These are phyloP conservation scores for Penicillium carneum DNA, from an alignment of 2,329 filamentous ascomycete species.

Conservation along the genomic window DNA sequence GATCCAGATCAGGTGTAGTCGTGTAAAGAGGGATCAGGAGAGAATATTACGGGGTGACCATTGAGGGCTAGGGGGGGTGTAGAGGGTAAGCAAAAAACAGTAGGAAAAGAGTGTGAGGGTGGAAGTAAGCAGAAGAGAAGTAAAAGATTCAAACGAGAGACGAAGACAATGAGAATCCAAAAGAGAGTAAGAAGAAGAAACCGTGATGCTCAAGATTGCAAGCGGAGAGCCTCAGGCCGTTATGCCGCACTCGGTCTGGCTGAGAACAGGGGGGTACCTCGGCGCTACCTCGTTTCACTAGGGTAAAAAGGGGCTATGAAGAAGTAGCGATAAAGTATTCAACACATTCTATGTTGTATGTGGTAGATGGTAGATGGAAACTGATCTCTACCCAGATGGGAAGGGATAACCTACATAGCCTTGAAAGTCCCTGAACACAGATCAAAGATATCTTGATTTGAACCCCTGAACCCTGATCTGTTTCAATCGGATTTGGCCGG, in stretches of 20 bases:
- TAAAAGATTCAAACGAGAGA: constrained; percentile 29
- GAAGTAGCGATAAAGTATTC: constrained; percentile 11
- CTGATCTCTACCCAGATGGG: constrained; percentile 12
- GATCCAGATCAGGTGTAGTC: constrained; percentile 34
- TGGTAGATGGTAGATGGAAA: neutral
- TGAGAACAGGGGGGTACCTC: constrained; percentile 31
- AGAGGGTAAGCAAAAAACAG: constrained; percentile 23
- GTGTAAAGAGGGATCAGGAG: constrained; percentile 32
- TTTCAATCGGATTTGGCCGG: constrained; percentile 21
- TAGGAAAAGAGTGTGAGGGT: constrained; percentile 21
- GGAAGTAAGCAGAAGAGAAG: constrained; percentile 23
- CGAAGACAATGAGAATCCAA: constrained; percentile 13
- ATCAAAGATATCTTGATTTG: neutral
- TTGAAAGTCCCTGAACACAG: constrained; percentile 4
- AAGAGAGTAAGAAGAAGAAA: constrained; percentile 14
- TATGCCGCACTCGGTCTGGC: constrained; percentile 34
- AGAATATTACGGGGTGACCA: constrained; percentile 17
- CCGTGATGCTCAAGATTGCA: constrained; percentile 24
- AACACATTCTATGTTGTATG: neutral
- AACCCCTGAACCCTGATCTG: constrained; percentile 13
- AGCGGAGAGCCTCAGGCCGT: constrained; percentile 35
- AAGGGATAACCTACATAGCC: constrained; percentile 23
- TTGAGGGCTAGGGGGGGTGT: neutral
- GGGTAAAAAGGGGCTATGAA: neutral
- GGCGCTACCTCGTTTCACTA: constrained; percentile 15